Evolutionary conservation across 495 filamentous ascomycete genomes (phyloP).

Genomic region (Podospora sp.): DNA sequence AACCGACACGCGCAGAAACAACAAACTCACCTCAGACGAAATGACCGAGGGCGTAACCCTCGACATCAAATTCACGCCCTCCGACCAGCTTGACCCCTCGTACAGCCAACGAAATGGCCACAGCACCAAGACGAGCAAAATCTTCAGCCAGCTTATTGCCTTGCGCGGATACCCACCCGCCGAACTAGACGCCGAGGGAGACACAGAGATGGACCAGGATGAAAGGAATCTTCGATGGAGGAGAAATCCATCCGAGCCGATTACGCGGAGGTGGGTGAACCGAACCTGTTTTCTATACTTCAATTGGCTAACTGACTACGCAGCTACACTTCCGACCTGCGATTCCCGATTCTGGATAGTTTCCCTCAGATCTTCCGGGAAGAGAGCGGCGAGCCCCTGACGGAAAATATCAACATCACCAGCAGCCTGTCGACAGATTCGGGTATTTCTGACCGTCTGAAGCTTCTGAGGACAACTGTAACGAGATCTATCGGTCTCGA

Average conservation of each 20-base stretch:
- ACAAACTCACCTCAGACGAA: conserved; percentile 26
- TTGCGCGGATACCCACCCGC: conserved; percentile 24
- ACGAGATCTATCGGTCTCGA: conserved; percentile 63
- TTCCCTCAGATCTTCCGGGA: conserved; percentile 69
- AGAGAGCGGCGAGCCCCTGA: conserved; percentile 33
- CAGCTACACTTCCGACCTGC: conserved; percentile 55
- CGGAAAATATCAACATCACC: conserved; percentile 55
- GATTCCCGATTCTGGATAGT: conserved; percentile 79
- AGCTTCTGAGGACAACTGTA: conserved; percentile 63
- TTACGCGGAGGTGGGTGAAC: conserved; percentile 31
- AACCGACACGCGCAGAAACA: conserved; percentile 17
- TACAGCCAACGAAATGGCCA: conserved; percentile 18
- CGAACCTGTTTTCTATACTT: not conserved
- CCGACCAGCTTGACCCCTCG: conserved; percentile 31
- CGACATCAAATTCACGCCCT: conserved; percentile 32
- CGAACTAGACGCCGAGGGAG: conserved; percentile 21
- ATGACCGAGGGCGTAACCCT: conserved; percentile 27
- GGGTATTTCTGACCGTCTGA: conserved; percentile 68
- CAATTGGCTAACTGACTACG: not conserved
- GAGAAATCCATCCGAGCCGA: conserved; percentile 28
- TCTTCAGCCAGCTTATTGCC: conserved; percentile 38
- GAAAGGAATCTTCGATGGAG: conserved; percentile 15
- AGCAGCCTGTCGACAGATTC: conserved; percentile 74
- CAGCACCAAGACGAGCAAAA: conserved; percentile 21
- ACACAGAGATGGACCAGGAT: conserved; percentile 22